These are phyloP conservation scores for Phyllosticta paracitricarpa DNA, from an alignment of 2,329 filamentous ascomycete genomes.

Conservation along the genomic window DNA sequence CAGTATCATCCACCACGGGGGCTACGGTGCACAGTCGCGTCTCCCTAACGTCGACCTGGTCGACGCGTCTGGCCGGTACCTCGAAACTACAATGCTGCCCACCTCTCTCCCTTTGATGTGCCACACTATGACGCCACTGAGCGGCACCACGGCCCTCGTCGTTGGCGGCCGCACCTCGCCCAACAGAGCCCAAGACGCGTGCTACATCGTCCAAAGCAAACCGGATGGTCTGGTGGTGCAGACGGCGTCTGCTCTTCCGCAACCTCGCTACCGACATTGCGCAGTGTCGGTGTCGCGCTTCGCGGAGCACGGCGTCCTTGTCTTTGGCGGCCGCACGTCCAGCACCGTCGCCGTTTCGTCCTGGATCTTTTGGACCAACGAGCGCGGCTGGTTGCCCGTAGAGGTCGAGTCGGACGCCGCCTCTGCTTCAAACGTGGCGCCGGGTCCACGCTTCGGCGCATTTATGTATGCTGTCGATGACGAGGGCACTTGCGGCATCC, in stretches of 20 bases:
- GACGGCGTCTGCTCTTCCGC: constrained; percentile 51
- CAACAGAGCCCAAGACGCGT: constrained; percentile 56
- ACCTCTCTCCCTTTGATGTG: constrained; percentile 48
- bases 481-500: constrained; percentile 45
- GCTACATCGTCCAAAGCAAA: constrained; percentile 48
- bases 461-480: constrained; percentile 37
- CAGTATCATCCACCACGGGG: constrained; percentile 33
- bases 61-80: background rate
- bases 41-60: constrained; percentile 35
- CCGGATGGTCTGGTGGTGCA: constrained; percentile 25
- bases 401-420: constrained; percentile 16
- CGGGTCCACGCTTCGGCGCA: constrained; percentile 45
- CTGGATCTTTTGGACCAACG: constrained; percentile 36
- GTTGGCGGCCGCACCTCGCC: constrained; percentile 74
- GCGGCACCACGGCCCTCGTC: constrained; percentile 50
- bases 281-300: constrained; percentile 40
- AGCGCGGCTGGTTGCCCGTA: constrained; percentile 43
- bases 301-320: constrained; percentile 33
- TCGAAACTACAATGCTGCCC: background rate
- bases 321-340: constrained; percentile 34
- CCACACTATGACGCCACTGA: constrained; percentile 62
- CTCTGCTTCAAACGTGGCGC: constrained; percentile 24
- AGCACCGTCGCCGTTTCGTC: constrained; percentile 19
- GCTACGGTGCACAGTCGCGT: constrained; percentile 39
- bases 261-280: constrained; percentile 67